These are phyloP conservation scores for Ustulina deusta DNA, from an alignment of 2,329 filamentous ascomycete species.

Conservation along the genomic window DNA sequence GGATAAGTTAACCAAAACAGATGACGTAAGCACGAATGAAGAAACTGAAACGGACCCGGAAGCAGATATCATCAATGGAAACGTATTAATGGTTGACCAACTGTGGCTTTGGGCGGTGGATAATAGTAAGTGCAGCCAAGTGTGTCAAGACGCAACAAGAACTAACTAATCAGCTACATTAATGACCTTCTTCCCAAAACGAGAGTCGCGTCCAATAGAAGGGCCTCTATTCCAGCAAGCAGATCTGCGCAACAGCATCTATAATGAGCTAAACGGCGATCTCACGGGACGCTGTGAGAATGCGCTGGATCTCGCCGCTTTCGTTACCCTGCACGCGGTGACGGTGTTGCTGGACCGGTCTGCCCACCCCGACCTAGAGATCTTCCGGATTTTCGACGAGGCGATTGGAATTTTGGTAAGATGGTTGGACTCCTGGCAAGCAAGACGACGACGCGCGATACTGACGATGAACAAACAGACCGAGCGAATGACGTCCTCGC, in stretches of 20 bases:
- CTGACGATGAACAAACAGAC: constrained; percentile 59
- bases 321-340: constrained; percentile 71
- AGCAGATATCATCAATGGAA: constrained; percentile 61
- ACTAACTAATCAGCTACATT: constrained; percentile 57
- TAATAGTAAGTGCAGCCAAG: constrained; percentile 56
- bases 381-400: constrained; percentile 75
- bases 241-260: constrained; percentile 72
- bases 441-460: neutral
- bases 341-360: constrained; percentile 71
- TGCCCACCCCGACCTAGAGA: constrained; percentile 70
- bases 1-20: constrained; percentile 39
- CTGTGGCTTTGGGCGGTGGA: constrained; percentile 72
- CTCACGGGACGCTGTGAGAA: constrained; percentile 72
- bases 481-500: constrained; percentile 71
- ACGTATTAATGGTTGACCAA: constrained; percentile 75
- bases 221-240: constrained; percentile 69
- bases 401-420: constrained; percentile 71
- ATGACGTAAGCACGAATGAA: constrained; percentile 25
- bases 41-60: constrained; percentile 54
- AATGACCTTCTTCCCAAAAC: constrained; percentile 66
- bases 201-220: constrained; percentile 66
- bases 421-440: constrained; percentile 35
- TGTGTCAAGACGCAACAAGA: neutral
- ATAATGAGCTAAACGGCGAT: constrained; percentile 75
- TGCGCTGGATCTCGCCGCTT: constrained; percentile 70